Conservation (phyloP, 495 filamentous ascomycete genomes). For the Aspergillus affinis region DNA sequence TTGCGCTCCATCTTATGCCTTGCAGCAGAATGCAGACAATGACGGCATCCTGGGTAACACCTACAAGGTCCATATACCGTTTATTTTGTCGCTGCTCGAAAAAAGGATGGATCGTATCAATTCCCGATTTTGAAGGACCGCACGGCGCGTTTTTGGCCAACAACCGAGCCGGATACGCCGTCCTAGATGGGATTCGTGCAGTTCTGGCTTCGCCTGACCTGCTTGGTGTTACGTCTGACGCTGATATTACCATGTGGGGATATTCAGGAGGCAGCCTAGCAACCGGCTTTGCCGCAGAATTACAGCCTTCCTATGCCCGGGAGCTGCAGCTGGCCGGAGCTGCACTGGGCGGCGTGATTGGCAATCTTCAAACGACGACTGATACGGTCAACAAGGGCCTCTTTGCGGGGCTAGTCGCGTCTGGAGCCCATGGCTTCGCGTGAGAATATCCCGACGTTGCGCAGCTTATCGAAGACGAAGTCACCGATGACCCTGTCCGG, state of each 20-base stretch:
- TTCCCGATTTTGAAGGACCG: constrained; percentile 12
- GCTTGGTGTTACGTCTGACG: neutral
- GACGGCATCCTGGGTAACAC: neutral
- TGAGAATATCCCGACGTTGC: constrained; percentile 20
- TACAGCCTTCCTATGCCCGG: constrained; percentile 48
- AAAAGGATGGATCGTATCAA: constrained; percentile 2
- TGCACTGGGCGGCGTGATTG: constrained; percentile 42
- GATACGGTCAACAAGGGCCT: constrained; percentile 13
- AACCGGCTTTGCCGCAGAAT: constrained; percentile 46
- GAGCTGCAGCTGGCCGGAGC: constrained; percentile 45
- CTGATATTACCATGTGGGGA: constrained; percentile 42
- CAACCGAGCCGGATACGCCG: constrained; percentile 4
- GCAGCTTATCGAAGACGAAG: neutral
- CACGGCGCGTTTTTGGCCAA: constrained; percentile 2
- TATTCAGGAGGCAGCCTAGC: constrained; percentile 54
- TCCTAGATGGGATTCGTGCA: constrained; percentile 4
- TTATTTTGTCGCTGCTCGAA: neutral
- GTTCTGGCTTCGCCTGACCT: neutral
- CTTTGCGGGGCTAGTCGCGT: constrained; percentile 14
- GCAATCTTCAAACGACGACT: constrained; percentile 14
- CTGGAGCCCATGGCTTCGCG: constrained; percentile 15
- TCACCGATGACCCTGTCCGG: constrained; percentile 2
- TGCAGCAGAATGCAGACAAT: constrained; percentile 4
- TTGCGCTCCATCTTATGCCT: constrained; percentile 24
- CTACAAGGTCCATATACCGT: neutral